These are phyloP conservation scores for Rhizopus delemar DNA, from an alignment of 371 early-diverging fungal genomes.

Conservation along the genomic window DNA sequence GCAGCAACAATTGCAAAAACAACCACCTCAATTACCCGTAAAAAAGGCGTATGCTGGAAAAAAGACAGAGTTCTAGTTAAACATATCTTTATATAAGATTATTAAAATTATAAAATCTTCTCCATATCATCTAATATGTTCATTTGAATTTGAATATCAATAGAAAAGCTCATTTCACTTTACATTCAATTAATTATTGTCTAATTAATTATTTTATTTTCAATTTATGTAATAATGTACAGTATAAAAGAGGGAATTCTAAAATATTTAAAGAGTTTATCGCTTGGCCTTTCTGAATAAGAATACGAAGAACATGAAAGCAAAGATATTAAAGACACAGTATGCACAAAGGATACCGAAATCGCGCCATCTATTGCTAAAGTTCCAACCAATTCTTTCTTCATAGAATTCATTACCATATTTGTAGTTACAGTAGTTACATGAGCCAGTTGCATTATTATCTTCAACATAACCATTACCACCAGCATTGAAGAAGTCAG, in stretches of 20 bases:
- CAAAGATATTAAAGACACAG: constrained; percentile 54
- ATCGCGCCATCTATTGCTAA: constrained; percentile 72
- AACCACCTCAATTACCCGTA: neutral
- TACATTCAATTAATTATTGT: no score
- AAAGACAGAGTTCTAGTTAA: neutral
- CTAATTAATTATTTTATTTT: neutral
- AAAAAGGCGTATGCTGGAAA: constrained; percentile 1
- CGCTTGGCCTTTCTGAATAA: constrained; percentile 42
- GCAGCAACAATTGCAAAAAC: neutral
- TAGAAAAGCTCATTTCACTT: neutral
- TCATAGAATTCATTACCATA: constrained; percentile 63
- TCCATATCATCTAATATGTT: neutral
- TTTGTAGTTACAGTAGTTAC: constrained; percentile 67
- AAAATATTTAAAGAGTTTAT: constrained; percentile 12
- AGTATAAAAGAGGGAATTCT: no score
- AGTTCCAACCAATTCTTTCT: constrained; percentile 57
- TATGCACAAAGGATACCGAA: constrained; percentile 65
- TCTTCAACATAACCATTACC: constrained; percentile 63
- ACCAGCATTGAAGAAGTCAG: constrained; percentile 52
- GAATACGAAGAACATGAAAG: constrained; percentile 49
- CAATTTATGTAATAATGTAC: neutral
- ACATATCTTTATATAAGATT: no score
- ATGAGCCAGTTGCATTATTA: constrained; percentile 50
- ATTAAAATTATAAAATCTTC: no score
- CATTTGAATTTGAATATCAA: neutral